phyloP scores from a whole-genome alignment of 2,329 filamentous ascomycete genomes.

The Pleomassaria siparia region DNA sequence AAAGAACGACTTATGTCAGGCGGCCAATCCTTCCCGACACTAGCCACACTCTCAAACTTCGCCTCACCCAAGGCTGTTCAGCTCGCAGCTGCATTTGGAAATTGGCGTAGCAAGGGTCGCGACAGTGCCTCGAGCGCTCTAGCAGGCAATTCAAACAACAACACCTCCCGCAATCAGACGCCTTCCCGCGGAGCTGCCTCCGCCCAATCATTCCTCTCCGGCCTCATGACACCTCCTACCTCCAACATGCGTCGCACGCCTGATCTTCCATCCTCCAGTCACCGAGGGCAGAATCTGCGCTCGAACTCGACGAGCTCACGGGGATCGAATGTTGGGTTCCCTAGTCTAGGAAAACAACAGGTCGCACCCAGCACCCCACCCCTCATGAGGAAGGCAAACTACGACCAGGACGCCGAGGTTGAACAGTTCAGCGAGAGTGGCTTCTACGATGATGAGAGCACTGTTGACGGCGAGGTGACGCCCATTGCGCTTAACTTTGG shows the following conservation, averaged over 20 bases:
- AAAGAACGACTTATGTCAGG: constrained; percentile 80
- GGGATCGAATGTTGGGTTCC: constrained; percentile 33
- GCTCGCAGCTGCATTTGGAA: constrained; percentile 96
- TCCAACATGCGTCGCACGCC: constrained; percentile 69
- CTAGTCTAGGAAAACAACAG: constrained; percentile 32
- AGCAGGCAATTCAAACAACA: constrained; percentile 31
- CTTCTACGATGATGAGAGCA: constrained; percentile 55
- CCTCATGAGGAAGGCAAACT: constrained; percentile 57
- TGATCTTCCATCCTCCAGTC: constrained; percentile 42
- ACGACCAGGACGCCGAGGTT: constrained; percentile 62
- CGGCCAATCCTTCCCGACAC: constrained; percentile 65
- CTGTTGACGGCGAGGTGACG: constrained; percentile 43
- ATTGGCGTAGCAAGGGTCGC: constrained; percentile 79
- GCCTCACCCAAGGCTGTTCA: constrained; percentile 83
- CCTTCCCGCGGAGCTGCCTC: constrained; percentile 45
- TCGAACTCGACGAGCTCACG: constrained; percentile 33
- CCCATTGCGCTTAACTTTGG: constrained; percentile 39
- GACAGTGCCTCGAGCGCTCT: constrained; percentile 51
- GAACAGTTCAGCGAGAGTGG: constrained; percentile 49
- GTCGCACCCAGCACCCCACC: constrained; percentile 52
- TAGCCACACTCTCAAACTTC: constrained; percentile 75
- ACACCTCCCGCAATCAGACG: constrained; percentile 32
- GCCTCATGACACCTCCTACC: constrained; percentile 86
- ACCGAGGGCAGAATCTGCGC: constrained; percentile 26
- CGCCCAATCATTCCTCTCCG: constrained; percentile 68